These are phyloP conservation scores for Starmerella roubikii DNA, from an alignment of 805 yeast species.

Conservation along the genomic window DNA sequence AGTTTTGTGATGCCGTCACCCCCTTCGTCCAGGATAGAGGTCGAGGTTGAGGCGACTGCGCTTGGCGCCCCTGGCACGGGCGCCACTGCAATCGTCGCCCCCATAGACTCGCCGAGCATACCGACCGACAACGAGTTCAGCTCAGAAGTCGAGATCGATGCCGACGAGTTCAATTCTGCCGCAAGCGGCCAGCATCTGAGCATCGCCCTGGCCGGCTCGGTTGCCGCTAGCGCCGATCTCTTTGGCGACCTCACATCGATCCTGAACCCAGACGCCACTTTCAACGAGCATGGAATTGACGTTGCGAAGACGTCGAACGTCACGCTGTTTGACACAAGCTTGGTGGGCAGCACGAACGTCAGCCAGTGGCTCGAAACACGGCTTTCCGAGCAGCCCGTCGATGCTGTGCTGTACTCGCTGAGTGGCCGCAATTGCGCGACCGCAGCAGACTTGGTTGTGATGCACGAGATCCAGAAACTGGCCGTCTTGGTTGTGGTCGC, in stretches of 20 bases:
- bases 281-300: not conserved
- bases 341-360: not conserved
- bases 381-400: constrained; percentile 3
- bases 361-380: constrained; percentile 10
- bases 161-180: no score
- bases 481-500: constrained; percentile 6
- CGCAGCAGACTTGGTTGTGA: constrained; percentile 2
- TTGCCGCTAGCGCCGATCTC: not conserved
- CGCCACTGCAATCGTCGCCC: no score
- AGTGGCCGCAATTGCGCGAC: not conserved
- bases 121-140: no score
- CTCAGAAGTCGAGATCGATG: no score
- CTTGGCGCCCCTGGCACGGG: no score
- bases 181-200: no score
- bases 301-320: no score
- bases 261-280: not conserved
- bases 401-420: constrained; percentile 7
- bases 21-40: no score
- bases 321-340: not conserved
- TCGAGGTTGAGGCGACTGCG: no score
- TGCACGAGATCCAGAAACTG: constrained; percentile 5
- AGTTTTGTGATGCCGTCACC: no score
- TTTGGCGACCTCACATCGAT: not conserved
- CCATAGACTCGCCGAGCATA: no score
- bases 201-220: not conserved